Conservation (phyloP, 441 rosid species). For the Sinapis alba region DNA sequence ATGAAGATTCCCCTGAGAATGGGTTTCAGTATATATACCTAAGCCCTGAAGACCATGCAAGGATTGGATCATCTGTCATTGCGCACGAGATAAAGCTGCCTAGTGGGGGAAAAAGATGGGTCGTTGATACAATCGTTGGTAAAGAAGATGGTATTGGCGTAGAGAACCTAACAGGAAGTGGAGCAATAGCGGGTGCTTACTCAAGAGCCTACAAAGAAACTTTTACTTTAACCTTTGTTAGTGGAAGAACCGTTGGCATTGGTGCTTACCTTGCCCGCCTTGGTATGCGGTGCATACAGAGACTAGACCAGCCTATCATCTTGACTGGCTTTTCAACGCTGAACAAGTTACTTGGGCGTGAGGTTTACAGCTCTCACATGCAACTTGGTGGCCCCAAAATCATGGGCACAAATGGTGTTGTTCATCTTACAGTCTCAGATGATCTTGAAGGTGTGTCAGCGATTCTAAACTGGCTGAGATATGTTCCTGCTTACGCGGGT, state of each 20-base stretch:
- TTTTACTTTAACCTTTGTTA: conserved; percentile 92
- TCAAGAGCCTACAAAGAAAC: conserved; percentile 96
- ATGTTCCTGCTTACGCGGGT: conserved; percentile 74
- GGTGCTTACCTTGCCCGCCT: conserved; percentile 99
- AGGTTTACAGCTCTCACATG: conserved; percentile 99
- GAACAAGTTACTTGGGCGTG: conserved; percentile 98
- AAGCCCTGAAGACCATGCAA: conserved; percentile 69
- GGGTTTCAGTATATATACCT: conserved; percentile 94
- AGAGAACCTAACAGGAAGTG: conserved; percentile 97
- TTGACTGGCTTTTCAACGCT: conserved; percentile 97
- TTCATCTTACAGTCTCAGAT: conserved; percentile 93
- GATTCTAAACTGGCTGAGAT: conserved; percentile 95
- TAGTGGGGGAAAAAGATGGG: conserved; percentile 87
- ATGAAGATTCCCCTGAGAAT: conserved; percentile 82
- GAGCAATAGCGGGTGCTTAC: conserved; percentile 98
- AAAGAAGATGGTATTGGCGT: conserved; percentile 98
- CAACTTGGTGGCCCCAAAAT: conserved; percentile 99
- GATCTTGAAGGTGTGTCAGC: conserved; percentile 96
- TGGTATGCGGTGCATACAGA: conserved; percentile 99
- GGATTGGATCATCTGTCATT: conserved; percentile 77
- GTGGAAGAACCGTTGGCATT: conserved; percentile 98
- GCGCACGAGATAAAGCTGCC: conserved; percentile 81
- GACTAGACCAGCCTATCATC: conserved; percentile 98
- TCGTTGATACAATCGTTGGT: conserved; percentile 93
- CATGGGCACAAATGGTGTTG: conserved; percentile 99